These are phyloP conservation scores for Hymenoscyphus fraxineus DNA, from an alignment of 2,329 filamentous ascomycete species.

Conservation along the genomic window DNA sequence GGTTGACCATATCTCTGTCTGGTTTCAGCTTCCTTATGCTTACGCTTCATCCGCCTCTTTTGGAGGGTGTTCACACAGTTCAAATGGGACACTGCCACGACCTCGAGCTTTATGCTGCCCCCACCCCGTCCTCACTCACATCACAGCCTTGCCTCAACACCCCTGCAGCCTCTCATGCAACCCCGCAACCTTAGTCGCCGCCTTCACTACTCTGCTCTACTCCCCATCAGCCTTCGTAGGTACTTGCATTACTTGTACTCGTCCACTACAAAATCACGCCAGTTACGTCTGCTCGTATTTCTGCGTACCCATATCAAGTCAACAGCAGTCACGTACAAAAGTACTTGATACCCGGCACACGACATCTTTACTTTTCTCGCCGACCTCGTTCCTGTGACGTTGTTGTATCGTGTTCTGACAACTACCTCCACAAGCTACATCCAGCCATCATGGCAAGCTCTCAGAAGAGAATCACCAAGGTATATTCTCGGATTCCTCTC, in stretches of 20 bases:
- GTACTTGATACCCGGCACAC: neutral
- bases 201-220: neutral
- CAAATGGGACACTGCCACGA: no score
- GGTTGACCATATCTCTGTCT: no score
- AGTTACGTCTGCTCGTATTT: neutral
- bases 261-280: neutral
- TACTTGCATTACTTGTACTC: no score
- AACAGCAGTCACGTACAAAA: neutral
- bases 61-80: no score
- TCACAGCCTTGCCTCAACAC: neutral
- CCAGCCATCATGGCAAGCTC: constrained; percentile 24
- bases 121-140: no score
- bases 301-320: neutral
- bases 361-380: neutral
- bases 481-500: neutral
- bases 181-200: neutral
- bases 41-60: no score
- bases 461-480: constrained; percentile 33
- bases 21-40: no score
- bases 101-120: no score
- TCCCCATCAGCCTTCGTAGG: no score
- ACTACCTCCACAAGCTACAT: constrained; percentile 9
- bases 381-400: neutral
- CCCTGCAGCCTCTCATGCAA: neutral
- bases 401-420: neutral